Evolutionary conservation across 192 early-diverging fungal genomes (phyloP).

Genomic region (Neocallimastix lanati): DNA sequence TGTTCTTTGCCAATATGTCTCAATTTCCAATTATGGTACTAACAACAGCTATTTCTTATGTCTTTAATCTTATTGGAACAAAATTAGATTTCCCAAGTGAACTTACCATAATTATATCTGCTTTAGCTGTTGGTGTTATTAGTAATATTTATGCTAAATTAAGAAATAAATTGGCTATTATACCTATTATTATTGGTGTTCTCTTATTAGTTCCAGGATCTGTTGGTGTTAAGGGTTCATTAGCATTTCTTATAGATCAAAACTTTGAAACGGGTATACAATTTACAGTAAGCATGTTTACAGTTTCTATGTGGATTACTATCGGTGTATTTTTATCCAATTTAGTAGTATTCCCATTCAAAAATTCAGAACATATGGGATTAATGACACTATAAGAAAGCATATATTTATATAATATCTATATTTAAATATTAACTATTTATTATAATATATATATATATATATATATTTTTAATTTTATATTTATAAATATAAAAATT

Average conservation of each 20-base stretch:
- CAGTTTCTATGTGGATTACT: neutral
- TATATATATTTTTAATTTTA: too few species aligned
- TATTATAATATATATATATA: too few species aligned
- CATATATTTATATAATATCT: too few species aligned
- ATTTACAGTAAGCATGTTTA: neutral
- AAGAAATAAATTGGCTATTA: constrained; percentile 53
- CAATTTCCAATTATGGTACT: constrained; percentile 60
- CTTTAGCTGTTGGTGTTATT: constrained; percentile 61
- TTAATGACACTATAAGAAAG: neutral
- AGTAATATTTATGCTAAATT: constrained; percentile 59
- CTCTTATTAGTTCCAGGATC: constrained; percentile 65
- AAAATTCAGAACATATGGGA: neutral
- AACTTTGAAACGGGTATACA: neutral
- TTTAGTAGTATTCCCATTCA: neutral
- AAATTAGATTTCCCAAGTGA: constrained; percentile 26
- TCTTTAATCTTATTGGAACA: constrained; percentile 36
- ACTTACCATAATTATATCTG: constrained; percentile 41
- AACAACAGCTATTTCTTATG: constrained; percentile 48
- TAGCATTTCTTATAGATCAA: constrained; percentile 30
- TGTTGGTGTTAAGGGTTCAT: constrained; percentile 43
- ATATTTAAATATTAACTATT: too few species aligned
- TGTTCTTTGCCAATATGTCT: constrained; percentile 31
- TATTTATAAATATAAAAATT: too few species aligned
- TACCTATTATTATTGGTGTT: constrained; percentile 63
- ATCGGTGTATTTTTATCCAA: neutral